These are phyloP conservation scores for Sporisorium scitamineum DNA, from an alignment of 1,284 basidiomycete genomes.

Conservation along the genomic window DNA sequence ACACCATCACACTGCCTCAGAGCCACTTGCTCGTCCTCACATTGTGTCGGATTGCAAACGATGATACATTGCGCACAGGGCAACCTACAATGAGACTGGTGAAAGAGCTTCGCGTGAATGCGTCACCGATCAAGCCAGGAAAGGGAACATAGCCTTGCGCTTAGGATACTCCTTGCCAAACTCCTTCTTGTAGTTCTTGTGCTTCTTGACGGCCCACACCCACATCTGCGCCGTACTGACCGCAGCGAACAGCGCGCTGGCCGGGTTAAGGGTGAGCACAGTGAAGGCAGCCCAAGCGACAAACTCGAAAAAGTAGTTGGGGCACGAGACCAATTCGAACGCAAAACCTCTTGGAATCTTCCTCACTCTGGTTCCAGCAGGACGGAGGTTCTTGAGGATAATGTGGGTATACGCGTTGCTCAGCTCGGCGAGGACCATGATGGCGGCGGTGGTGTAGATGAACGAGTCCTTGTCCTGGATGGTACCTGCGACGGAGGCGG, in stretches of 20 bases:
- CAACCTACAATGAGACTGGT: background rate
- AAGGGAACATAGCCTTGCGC: constrained; percentile 86
- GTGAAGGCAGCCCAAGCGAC: constrained; percentile 82
- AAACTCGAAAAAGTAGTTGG: constrained; percentile 94
- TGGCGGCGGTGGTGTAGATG: constrained; percentile 76
- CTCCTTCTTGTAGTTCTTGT: constrained; percentile 89
- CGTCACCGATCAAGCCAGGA: constrained; percentile 70
- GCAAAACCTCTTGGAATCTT: constrained; percentile 83
- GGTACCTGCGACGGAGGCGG: constrained; percentile 78
- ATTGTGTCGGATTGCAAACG: background rate
- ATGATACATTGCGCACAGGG: constrained; percentile 7
- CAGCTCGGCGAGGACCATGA: constrained; percentile 85
- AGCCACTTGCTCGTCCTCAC: background rate
- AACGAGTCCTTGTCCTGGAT: constrained; percentile 78
- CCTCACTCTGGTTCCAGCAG: constrained; percentile 81
- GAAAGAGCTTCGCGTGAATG: background rate
- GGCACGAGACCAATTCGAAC: constrained; percentile 85
- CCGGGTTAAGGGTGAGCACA: constrained; percentile 76
- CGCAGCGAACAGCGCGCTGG: constrained; percentile 80
- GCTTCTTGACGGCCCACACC: constrained; percentile 92
- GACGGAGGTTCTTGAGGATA: constrained; percentile 84
- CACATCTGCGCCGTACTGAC: constrained; percentile 82
- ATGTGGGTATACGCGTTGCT: constrained; percentile 88
- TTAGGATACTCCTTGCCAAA: constrained; percentile 84
- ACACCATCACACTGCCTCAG: background rate